Evolutionary conservation across 495 filamentous ascomycete genomes (phyloP).

Genomic region (Friedmanniomyces simplex): DNA sequence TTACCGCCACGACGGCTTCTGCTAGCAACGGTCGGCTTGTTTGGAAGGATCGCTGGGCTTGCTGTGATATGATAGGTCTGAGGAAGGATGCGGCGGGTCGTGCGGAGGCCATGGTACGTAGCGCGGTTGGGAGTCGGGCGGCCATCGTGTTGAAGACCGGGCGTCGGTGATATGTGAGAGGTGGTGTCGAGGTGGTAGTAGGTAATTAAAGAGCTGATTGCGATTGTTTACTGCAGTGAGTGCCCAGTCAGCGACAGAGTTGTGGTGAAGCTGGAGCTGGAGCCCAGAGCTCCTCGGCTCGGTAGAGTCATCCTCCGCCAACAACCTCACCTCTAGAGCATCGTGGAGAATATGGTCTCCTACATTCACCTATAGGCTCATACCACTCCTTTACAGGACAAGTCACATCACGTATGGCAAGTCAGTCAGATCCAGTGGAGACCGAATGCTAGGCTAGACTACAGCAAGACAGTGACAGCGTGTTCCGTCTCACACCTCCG

Average conservation of each 20-base stretch:
- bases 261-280: not conserved
- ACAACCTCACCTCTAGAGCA: no score
- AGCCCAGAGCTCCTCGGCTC: not conserved
- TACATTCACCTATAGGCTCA: no score
- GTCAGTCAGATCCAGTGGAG: no score
- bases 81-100: constrained; percentile 3
- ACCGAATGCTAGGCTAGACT: no score
- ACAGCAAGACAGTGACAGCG: no score
- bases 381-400: no score
- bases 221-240: no score
- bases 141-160: constrained; percentile 12
- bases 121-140: constrained; percentile 5
- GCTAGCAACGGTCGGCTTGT: constrained; percentile 10
- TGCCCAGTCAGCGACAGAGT: not conserved
- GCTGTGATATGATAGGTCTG: constrained; percentile 2
- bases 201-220: no score
- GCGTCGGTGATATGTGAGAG: no score
- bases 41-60: constrained; percentile 17
- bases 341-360: no score
- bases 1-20: constrained; percentile 1
- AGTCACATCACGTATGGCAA: no score
- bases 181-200: no score
- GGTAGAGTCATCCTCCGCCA: not conserved
- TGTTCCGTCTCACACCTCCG: constrained; percentile 5
- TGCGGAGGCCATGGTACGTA: constrained; percentile 3